Evolutionary conservation across 179 eudicot genomes (phyloP), one percentile per base, ranked within the genome.

Genomic region (Heliamphora pulchella): DNA sequence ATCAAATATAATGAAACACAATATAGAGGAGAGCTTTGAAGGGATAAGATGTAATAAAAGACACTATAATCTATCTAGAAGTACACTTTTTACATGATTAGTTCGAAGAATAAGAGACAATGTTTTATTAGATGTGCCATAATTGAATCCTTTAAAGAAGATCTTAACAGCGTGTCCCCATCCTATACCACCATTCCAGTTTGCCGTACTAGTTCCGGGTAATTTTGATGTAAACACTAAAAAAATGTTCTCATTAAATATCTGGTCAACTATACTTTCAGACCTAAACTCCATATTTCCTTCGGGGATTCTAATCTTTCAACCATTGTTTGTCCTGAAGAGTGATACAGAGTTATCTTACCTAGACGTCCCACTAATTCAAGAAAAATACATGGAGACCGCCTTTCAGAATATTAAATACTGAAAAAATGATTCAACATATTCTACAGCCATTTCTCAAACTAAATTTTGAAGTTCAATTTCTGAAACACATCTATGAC

Each of bases 311-410:
- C 31, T 31, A 47, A 47, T 70, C 13, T 70, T 17, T n/a, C 39
- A 46, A 70, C 71, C 5, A 15, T 66, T 39, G 47, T 22, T 70
- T 18, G 4, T 70, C 17, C 13, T 1, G 18, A 2, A 70, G 43
- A 50, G 11, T 51, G 8, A 10, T 50, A 18, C 22, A 8, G 1
- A 1, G 2, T 22, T 14, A 50, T 9, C 59, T 50, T 48, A 9
- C 50, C 59, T 50, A 72, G 59, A 51, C 44, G 18, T 50, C 59
- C 75, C 55, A 72, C 72, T 11, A 68, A 71, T 20, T 69, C 51
- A 71, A 4, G 22, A 71, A 48, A 71, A n/a, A 9, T 4, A 72
- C 18, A 14, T 20, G 14, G 46, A 18, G 2, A 70, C 70, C 44
- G 2, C 46, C 46, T 22, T 3, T 2, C 8, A 3, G 22, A 66